These are phyloP conservation scores for Mrakia gelida DNA, from an alignment of 768 basidiomycete species.

Conservation along the genomic window DNA sequence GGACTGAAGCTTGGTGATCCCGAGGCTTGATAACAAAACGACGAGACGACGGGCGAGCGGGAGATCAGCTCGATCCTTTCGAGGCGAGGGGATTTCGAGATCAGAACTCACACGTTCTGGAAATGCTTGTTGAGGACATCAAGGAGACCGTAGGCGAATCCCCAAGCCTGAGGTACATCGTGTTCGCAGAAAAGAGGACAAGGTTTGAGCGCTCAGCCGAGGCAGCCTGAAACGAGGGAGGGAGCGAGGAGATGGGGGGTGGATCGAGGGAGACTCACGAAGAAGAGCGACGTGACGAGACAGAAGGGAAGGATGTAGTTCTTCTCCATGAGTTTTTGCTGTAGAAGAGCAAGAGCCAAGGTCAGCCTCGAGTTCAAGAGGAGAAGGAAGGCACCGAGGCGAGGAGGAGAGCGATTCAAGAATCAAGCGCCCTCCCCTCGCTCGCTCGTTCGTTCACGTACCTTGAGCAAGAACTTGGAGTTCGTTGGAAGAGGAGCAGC, in stretches of 20 bases:
- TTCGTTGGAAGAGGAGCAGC: neutral
- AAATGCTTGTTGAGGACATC: neutral
- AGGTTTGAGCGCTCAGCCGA: neutral
- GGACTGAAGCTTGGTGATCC: slow-evolving; percentile 90
- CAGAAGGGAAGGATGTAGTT: neutral
- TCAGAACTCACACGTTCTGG: slow-evolving; percentile 40
- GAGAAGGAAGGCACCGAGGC: neutral
- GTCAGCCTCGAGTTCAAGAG: neutral
- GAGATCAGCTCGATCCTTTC: no score
- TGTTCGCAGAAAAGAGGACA: neutral
- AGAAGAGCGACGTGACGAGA: neutral
- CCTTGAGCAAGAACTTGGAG: neutral
- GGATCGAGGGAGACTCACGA: neutral
- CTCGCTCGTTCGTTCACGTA: neutral
- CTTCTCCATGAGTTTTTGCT: neutral
- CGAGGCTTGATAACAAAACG: slow-evolving; percentile 49
- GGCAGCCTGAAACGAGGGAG: no score
- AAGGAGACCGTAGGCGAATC: neutral
- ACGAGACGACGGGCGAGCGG: no score
- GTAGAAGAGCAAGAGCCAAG: no score
- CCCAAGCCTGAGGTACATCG: neutral
- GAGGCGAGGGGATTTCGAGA: no score
- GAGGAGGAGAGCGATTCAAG: no score
- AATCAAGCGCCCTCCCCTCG: no score
- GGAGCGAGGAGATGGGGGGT: no score